Evolutionary conservation across 2,329 filamentous ascomycete genomes (phyloP), one percentile per base, ranked within the genome.

Genomic region (Rhynchosporium agropyri): DNA sequence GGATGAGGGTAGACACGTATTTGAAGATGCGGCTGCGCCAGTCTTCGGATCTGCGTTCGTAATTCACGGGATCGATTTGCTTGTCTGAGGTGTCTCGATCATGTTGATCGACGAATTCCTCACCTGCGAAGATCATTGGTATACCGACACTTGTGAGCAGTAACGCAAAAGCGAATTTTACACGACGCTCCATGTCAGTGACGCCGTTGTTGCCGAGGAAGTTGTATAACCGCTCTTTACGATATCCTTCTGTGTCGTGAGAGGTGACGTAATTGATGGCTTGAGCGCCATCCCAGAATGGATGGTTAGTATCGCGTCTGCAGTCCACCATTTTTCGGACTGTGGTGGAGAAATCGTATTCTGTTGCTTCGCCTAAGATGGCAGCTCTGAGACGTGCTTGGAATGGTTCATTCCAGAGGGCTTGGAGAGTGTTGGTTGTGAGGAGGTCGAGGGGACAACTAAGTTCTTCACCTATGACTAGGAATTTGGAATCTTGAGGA

Each of bases 391-490:
- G 54, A 3, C 66, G 64, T 48, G 38, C 56, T 58, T 68, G 63
- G 26, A 61, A 68, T 4, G 64, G 53, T 33, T 68, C 66, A 31
- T 68, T 68, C 66, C 66, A 68, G 2, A 66, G 64, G 1, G 64
- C 61, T 28, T 66, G 61, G 4, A 68, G 59, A 42, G 60, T 61
- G 7, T 57, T 59, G 12, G 45, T 56, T 38, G 57, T 46, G 26
- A 68, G 58, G 29, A 68, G 53, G 36, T 68, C 64, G 12, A 68
- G 46, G 8, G 66, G 66, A 48, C 58, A 62, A 38, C 46, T 60
- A n/a, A 68, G 62, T 42, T 68, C 66, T 57, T 68, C 66, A 26
- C 66, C 66, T 29, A 66, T 63, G 40, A 68, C 64, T 10, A 66
- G 64, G 53, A 68, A 68, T 46, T 68, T 68, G 20, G 64, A 57